Conservation (phyloP, 441 rosid species). For the Kokia cookei region DNA sequence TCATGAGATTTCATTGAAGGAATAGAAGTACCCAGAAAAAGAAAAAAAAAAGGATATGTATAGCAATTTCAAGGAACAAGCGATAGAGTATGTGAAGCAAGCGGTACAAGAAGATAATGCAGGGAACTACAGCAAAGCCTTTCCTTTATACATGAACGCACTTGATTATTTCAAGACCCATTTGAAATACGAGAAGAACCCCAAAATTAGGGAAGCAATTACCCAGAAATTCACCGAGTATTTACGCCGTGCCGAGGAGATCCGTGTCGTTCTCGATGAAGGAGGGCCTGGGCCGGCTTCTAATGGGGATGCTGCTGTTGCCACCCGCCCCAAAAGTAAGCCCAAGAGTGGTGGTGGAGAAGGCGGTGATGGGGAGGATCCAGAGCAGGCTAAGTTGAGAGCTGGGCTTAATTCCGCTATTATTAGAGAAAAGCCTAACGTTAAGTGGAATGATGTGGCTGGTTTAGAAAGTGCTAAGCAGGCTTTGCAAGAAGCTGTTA, state of each 20-base stretch:
- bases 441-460: conserved; percentile 73
- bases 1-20: conserved; percentile 11
- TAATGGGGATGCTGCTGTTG: conserved; percentile 90
- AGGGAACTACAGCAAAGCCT: conserved; percentile 88
- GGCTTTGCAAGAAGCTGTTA: conserved; percentile 89
- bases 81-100: conserved; percentile 95
- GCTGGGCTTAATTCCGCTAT: conserved; percentile 86
- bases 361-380: conserved; percentile 76
- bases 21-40: not conserved
- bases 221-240: conserved; percentile 95
- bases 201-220: conserved; percentile 84
- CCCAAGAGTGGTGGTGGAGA: conserved; percentile 71
- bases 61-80: conserved; percentile 98
- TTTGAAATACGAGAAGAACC: conserved; percentile 96
- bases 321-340: conserved; percentile 71
- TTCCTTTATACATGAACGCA: conserved; percentile 94
- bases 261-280: conserved; percentile 87
- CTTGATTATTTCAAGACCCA: conserved; percentile 98
- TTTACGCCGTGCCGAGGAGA: conserved; percentile 98
- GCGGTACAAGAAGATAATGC: conserved; percentile 92
- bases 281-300: conserved; percentile 84
- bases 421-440: conserved; percentile 76
- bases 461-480: conserved; percentile 83
- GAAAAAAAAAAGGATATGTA: conserved; percentile 44
- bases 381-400: conserved; percentile 73